Conservation (phyloP, 768 basidiomycete genomes). For the Termitomyces sp. region DNA sequence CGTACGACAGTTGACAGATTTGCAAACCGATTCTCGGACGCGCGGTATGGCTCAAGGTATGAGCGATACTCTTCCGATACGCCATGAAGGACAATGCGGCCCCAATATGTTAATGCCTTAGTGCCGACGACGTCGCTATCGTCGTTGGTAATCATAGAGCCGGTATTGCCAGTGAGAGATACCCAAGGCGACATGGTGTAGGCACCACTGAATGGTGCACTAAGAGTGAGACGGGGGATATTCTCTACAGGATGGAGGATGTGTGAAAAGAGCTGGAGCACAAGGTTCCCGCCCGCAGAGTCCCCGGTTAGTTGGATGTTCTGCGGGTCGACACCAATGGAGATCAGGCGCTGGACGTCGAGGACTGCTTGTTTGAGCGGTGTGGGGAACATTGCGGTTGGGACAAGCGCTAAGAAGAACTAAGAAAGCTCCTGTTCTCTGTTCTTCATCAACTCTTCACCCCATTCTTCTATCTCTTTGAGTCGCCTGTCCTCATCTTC, state of each 20-base stretch:
- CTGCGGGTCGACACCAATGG: constrained; percentile 20
- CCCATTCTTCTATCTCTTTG: too few species aligned
- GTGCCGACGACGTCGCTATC: constrained; percentile 12
- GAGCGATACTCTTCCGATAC: constrained; percentile 19
- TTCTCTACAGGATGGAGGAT: constrained; percentile 24
- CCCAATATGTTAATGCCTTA: constrained; percentile 13
- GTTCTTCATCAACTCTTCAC: too few species aligned
- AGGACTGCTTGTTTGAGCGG: constrained; percentile 22
- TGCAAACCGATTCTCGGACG: constrained; percentile 31
- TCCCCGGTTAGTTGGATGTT: constrained; percentile 28
- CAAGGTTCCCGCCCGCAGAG: constrained; percentile 31
- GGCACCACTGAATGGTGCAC: constrained; percentile 18
- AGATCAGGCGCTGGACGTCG: constrained; percentile 26
- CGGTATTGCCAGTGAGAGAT: constrained; percentile 12
- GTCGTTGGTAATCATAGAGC: constrained; percentile 14
- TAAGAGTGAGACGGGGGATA: constrained; percentile 14
- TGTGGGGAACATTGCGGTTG: constrained; percentile 24
- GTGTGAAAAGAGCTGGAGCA: constrained; percentile 24
- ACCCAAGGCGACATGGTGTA: constrained; percentile 31
- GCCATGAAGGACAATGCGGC: constrained; percentile 11
- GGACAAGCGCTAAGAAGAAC: constrained; percentile 19
- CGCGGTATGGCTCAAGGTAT: constrained; percentile 28
- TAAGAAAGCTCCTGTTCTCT: too few species aligned
- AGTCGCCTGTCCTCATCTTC: too few species aligned
- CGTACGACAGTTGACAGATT: too few species aligned